Evolutionary conservation across 1,139 yeast species (phyloP).

Genomic region (Spencermartinsiella ligniputridi): DNA sequence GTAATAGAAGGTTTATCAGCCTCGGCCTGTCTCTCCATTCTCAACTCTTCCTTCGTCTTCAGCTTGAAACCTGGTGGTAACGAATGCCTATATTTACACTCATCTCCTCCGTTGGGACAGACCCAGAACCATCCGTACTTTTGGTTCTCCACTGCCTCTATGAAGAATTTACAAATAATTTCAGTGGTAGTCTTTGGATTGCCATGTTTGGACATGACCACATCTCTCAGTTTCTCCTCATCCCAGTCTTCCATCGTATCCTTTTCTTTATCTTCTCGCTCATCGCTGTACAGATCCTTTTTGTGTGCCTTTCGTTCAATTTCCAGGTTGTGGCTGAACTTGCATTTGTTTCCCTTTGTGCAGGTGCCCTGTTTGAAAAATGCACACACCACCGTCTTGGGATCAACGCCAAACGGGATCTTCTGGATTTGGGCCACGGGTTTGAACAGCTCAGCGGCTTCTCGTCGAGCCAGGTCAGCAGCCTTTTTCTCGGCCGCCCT

Average conservation of each 20-base stretch:
- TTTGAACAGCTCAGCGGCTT: slow-evolving; percentile 75
- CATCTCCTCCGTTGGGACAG: slow-evolving; percentile 92
- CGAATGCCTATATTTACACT: slow-evolving; percentile 94
- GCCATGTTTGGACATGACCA: slow-evolving; percentile 87
- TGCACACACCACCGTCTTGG: slow-evolving; percentile 88
- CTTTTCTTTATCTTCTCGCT: slow-evolving; percentile 62
- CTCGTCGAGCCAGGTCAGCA: slow-evolving; percentile 82
- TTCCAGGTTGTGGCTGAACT: slow-evolving; percentile 85
- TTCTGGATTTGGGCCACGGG: slow-evolving; percentile 67
- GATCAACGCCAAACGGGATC: slow-evolving; percentile 97
- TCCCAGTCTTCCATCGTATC: slow-evolving; percentile 98
- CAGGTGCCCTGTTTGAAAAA: slow-evolving; percentile 87
- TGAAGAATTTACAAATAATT: slow-evolving; percentile 87
- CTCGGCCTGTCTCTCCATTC: slow-evolving; percentile 79
- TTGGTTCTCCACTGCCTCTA: slow-evolving; percentile 95
- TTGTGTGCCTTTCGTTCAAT: slow-evolving; percentile 85
- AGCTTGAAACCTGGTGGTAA: slow-evolving; percentile 94
- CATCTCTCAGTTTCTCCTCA: slow-evolving; percentile 86
- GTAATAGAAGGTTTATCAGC: slow-evolving; percentile 89
- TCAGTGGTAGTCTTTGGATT: slow-evolving; percentile 93
- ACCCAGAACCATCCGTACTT: slow-evolving; percentile 99
- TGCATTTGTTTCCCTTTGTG: slow-evolving; percentile 86
- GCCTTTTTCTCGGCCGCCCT: slow-evolving; percentile 86
- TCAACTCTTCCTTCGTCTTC: slow-evolving; percentile 93
- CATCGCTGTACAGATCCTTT: slow-evolving; percentile 91